Evolutionary conservation across 257 asterid species (phyloP).

Genomic region (Vinca minor): DNA sequence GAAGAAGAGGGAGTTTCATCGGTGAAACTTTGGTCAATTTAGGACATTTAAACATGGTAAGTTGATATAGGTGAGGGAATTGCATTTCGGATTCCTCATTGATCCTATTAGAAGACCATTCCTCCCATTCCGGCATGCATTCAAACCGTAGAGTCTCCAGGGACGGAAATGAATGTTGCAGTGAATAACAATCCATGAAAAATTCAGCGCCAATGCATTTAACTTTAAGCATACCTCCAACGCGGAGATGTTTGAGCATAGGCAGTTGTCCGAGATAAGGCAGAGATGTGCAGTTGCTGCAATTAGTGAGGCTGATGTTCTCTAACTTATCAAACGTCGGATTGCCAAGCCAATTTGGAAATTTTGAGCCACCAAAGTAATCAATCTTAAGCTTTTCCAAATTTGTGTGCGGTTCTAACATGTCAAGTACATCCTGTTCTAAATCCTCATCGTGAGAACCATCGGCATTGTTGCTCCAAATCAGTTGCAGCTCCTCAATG

Average conservation of each 20-base stretch:
- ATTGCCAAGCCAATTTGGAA: slow-evolving; percentile 60
- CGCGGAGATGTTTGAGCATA: slow-evolving; percentile 42
- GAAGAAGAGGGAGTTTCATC: slow-evolving; percentile 40
- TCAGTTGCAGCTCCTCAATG: slow-evolving; percentile 44
- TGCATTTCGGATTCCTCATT: slow-evolving; percentile 12
- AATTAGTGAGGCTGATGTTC: slow-evolving; percentile 31
- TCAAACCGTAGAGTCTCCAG: slow-evolving; percentile 52
- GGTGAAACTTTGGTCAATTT: slow-evolving; percentile 38
- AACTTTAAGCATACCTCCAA: slow-evolving; percentile 44
- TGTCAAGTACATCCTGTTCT: slow-evolving; percentile 41
- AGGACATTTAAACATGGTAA: slow-evolving; percentile 47
- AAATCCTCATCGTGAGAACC: slow-evolving; percentile 18
- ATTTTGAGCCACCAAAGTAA: slow-evolving; percentile 34
- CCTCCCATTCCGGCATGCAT: slow-evolving; percentile 54
- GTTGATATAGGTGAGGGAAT: slow-evolving; percentile 45
- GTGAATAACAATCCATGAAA: slow-evolving; percentile 28
- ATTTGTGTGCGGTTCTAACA: slow-evolving; percentile 42
- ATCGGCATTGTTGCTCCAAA: slow-evolving; percentile 39
- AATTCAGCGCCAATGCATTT: slow-evolving; percentile 43
- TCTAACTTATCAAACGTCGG: slow-evolving; percentile 32
- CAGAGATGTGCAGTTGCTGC: slow-evolving; percentile 38
- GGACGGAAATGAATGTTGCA: slow-evolving; percentile 39
- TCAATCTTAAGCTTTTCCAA: slow-evolving; percentile 43
- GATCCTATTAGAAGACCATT: slow-evolving; percentile 36
- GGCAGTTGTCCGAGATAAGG: slow-evolving; percentile 58